Base-by-base conservation (phyloP, 768 basidiomycete species). In the Pisolithus orientalis region DNA sequence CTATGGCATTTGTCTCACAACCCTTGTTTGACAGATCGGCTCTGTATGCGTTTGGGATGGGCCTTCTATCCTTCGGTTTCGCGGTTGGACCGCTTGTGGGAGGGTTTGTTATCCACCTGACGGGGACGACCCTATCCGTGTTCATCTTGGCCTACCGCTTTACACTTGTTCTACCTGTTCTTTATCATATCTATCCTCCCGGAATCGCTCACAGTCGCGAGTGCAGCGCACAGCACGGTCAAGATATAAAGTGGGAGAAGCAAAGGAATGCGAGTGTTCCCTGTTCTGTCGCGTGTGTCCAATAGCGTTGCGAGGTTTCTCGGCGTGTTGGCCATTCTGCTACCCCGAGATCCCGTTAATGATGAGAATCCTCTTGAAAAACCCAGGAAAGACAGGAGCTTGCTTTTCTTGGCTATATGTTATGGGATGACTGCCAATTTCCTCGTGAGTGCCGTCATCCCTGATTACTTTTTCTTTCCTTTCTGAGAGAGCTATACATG, bases 51-150 rank as follows among this genome's bases (percentile, higher is more conserved):
- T 65, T 87, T 31, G 70, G 72, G 42, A 68, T 82, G 2, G 93
- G 93, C 1, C 71, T 90, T 4, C 54, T 84, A 43, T 90, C 87
- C 67, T 62, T 71, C 8, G 93, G 93, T n/a, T 75, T 88, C 62
- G 85, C 84, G 1, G 29, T 88, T 17, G 93, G 93, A 0, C 93
- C 93, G 5, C 75, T 81, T 4, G 52, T 93, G 0, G 89, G 90
- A 13, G 76, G 80, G 47, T 53, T 88, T 34, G 62, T 90, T 39
- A 80, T 93, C 61, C 77, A 70, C 34, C 59, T 67, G 24, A 87
- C 84, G 1, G 77, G 75, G 5, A 68, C 71, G 14, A 59, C 78
- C 9, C 65, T 89, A 17, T 79, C 80, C 1, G 82, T 89, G 16
- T 94, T 94, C 72, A 94, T 89, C 65, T 58, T 83, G 44, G 78